Evolutionary conservation across 371 early-diverging fungal genomes (phyloP).

Genomic region (Coemansia sp.): DNA sequence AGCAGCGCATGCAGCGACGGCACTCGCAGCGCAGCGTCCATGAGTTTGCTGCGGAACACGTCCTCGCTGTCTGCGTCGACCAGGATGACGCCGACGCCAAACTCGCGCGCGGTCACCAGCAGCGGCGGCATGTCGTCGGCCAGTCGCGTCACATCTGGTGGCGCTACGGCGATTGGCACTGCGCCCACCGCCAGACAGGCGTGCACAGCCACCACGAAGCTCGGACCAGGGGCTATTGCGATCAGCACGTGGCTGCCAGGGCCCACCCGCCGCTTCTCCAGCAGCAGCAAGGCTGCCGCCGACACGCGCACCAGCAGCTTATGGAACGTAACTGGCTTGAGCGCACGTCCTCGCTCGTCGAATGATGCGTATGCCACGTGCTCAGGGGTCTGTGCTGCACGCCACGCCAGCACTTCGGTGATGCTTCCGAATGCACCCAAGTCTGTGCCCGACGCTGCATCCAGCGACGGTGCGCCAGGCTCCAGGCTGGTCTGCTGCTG

Average conservation of each 20-base stretch:
- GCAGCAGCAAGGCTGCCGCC: conserved; percentile 62
- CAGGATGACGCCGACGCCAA: conserved; percentile 60
- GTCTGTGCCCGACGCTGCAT: conserved; percentile 72
- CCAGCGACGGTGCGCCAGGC: conserved; percentile 59
- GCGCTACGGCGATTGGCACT: conserved; percentile 70
- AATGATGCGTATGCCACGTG: conserved; percentile 66
- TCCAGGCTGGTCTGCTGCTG: conserved; percentile 79
- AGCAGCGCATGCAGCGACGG: conserved; percentile 36
- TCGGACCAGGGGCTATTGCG: conserved; percentile 70
- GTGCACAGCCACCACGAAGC: conserved; percentile 73
- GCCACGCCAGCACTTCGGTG: conserved; percentile 71
- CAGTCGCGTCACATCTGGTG: conserved; percentile 64
- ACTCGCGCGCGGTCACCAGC: conserved; percentile 62
- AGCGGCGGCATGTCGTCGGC: conserved; percentile 69
- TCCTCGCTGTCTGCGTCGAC: conserved; percentile 68
- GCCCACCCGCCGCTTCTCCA: conserved; percentile 58
- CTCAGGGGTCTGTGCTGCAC: conserved; percentile 64
- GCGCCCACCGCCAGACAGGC: conserved; percentile 79
- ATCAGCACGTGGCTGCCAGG: conserved; percentile 66
- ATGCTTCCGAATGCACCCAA: conserved; percentile 64
- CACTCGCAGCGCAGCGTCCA: conserved; percentile 46
- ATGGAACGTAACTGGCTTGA: conserved; percentile 65
- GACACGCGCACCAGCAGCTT: conserved; percentile 73
- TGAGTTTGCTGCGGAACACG: conserved; percentile 59
- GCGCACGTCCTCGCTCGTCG: conserved; percentile 61